Conservation (phyloP, 192 early-diverging fungal genomes). For the Coemansia sp. region DNA sequence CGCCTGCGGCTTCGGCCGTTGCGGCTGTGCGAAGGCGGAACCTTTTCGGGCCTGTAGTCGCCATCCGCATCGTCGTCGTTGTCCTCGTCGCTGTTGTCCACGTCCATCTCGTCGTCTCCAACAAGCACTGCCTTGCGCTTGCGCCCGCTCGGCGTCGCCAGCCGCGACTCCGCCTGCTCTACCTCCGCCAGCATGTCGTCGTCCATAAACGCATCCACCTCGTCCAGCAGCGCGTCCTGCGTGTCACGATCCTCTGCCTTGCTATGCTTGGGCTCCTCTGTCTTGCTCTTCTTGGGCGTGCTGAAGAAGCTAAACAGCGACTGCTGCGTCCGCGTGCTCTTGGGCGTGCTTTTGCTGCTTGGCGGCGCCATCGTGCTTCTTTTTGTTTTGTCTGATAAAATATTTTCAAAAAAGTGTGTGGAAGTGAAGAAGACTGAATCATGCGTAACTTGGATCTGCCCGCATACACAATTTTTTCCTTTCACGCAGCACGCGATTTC, state of each 20-base stretch:
- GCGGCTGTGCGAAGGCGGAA: neutral
- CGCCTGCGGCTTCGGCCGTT: conserved; percentile 12
- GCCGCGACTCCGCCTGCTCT: conserved; percentile 14
- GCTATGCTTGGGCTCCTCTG: no score
- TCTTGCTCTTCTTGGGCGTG: conserved; percentile 23
- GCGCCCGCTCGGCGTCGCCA: conserved; percentile 10
- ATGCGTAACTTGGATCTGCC: no score
- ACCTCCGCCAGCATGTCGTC: conserved; percentile 35
- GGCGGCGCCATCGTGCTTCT: conserved; percentile 14
- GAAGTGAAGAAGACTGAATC: no score
- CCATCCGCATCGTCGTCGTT: conserved; percentile 18
- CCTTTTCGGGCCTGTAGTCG: conserved; percentile 10
- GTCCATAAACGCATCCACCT: conserved; percentile 20
- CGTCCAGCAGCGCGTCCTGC: conserved; percentile 38
- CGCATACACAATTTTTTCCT: no score
- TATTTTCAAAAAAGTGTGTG: neutral
- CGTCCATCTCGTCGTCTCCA: conserved; percentile 3
- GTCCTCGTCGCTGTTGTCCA: neutral
- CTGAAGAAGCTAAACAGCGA: conserved; percentile 47
- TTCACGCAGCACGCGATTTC: neutral
- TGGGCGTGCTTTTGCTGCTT: conserved; percentile 31
- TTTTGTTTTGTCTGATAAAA: neutral
- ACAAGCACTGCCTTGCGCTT: conserved; percentile 17
- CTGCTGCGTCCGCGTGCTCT: conserved; percentile 32
- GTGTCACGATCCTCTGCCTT: conserved; percentile 14